Evolutionary conservation across 352 stramenopile genomes (phyloP).

Genomic region (Halophytophthora batemanensis): DNA sequence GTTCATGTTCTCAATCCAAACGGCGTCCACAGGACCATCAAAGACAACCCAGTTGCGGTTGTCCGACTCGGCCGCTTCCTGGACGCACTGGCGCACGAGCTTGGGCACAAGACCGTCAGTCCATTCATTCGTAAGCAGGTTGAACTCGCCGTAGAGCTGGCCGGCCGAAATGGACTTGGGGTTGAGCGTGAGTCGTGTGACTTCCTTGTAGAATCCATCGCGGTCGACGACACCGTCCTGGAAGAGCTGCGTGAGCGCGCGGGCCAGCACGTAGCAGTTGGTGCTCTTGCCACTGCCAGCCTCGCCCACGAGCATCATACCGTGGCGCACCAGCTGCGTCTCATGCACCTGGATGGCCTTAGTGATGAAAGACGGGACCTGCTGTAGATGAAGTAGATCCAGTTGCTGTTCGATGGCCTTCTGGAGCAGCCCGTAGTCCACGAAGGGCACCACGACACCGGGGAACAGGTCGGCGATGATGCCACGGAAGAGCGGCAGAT

Average conservation of each 20-base stretch:
- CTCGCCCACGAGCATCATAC: slow-evolving; percentile 94
- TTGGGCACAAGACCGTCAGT: slow-evolving; percentile 91
- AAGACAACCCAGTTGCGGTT: slow-evolving; percentile 91
- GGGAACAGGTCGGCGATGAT: slow-evolving; percentile 95
- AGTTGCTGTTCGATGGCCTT: slow-evolving; percentile 85
- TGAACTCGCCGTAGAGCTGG: slow-evolving; percentile 94
- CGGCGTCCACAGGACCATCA: slow-evolving; percentile 87
- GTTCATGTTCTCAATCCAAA: slow-evolving; percentile 95
- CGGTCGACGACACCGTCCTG: slow-evolving; percentile 80
- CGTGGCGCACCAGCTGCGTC: slow-evolving; percentile 89
- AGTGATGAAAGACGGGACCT: slow-evolving; percentile 81
- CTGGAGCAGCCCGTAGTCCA: slow-evolving; percentile 92
- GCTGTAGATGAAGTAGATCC: slow-evolving; percentile 69
- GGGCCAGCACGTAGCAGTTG: slow-evolving; percentile 73
- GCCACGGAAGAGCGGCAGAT: slow-evolving; percentile 91
- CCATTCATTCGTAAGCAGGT: slow-evolving; percentile 94
- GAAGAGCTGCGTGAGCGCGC: slow-evolving; percentile 68
- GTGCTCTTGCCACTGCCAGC: slow-evolving; percentile 88
- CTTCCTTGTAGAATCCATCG: slow-evolving; percentile 86
- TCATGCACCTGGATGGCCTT: slow-evolving; percentile 90
- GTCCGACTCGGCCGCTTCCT: slow-evolving; percentile 73
- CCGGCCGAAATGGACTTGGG: slow-evolving; percentile 96
- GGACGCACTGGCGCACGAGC: slow-evolving; percentile 88
- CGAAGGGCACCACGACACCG: slow-evolving; percentile 91
- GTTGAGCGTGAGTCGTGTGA: slow-evolving; percentile 89